phyloP scores from a whole-genome alignment of 2,329 filamentous ascomycete species.

The Ascocoryne sarcoides region DNA sequence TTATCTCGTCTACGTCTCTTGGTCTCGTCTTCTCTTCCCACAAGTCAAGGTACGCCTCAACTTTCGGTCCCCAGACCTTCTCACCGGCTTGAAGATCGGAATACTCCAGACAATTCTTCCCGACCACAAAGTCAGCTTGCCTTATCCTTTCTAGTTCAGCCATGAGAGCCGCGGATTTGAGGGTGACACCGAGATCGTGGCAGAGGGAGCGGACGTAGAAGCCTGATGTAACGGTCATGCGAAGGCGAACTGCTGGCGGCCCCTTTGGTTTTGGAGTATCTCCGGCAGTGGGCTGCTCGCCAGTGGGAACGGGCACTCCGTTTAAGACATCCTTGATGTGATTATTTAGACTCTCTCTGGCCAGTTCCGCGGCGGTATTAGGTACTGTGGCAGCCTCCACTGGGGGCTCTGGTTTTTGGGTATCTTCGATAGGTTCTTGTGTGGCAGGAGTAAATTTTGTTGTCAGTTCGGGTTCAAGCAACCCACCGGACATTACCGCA shows the following conservation, averaged over 20 bases:
- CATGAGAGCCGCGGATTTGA: slow-evolving; percentile 81
- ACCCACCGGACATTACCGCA: slow-evolving; percentile 27
- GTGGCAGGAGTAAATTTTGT: slow-evolving; percentile 2
- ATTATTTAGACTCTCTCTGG: too few species aligned
- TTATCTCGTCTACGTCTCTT: slow-evolving; percentile 1
- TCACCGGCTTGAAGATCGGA: slow-evolving; percentile 68
- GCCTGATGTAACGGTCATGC: slow-evolving; percentile 88
- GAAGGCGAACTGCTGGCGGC: slow-evolving; percentile 70
- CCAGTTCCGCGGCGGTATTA: background rate
- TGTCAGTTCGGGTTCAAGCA: slow-evolving; percentile 6
- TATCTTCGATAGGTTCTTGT: slow-evolving; percentile 21
- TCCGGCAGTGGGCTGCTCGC: too few species aligned
- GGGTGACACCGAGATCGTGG: slow-evolving; percentile 78
- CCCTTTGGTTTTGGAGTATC: slow-evolving; percentile 40
- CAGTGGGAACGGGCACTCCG: too few species aligned
- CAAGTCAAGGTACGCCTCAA: slow-evolving; percentile 45
- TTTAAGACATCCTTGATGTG: too few species aligned
- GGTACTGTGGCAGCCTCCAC: slow-evolving; percentile 7
- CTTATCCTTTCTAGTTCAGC: slow-evolving; percentile 69
- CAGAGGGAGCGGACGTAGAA: slow-evolving; percentile 95
- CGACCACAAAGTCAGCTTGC: slow-evolving; percentile 73
- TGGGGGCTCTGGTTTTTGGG: slow-evolving; percentile 3
- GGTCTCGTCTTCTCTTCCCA: slow-evolving; percentile 23
- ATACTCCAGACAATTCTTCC: slow-evolving; percentile 69
- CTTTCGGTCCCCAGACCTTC: slow-evolving; percentile 70